Evolutionary conservation across 2,329 filamentous ascomycete species (phyloP), one percentile per base, ranked within the genome.

Genomic region (Elsinoe ampelina): DNA sequence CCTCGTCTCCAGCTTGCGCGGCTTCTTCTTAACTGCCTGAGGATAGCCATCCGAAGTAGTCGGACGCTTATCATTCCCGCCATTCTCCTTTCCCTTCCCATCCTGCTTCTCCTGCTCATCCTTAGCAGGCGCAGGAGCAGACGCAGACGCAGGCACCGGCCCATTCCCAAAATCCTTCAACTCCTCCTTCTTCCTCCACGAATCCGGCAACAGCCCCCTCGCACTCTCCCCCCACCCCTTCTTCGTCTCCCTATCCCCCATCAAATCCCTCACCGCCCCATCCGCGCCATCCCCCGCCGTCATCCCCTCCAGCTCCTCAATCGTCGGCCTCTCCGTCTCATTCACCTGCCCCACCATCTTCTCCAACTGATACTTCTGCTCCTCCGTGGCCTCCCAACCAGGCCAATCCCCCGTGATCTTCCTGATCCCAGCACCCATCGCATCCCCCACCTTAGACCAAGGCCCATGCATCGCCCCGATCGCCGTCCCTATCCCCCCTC

Each of bases 291-390:
- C 48, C 22, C 48, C 67, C 4, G 59, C 62, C 54, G 66, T 68
- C 68, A 71, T 69, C 54, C 64, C 50, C 55, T 70, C 67, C 50
- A 70, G 52, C 58, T 70, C 68, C 60, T 68, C 66, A 45, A 67
- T 43, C 1, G 57, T 64, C 0, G 68, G 68, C 13, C 66, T 64
- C 19, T 69, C 66, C 11, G 64, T 67, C 38, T 69, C 67, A 32
- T 65, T 68, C 1, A 63, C 64, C 57, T 70, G 68, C 63, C 66
- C 68, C 6, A 70, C 63, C 68, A 70, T 70, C 60, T 70, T 71
- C 45, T 70, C 68, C 45, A 71, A 54, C 3, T 68, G 64, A 51
- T 64, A 68, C 58, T 67, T 68, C 30, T 71, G 69, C n/a, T 65
- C 58, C 6, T 65, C 62, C 2, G 66, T 65, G 1, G 67, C 65